These are phyloP conservation scores for Tremellales sp. DNA, from an alignment of 1,284 basidiomycete genomes.

Conservation along the genomic window DNA sequence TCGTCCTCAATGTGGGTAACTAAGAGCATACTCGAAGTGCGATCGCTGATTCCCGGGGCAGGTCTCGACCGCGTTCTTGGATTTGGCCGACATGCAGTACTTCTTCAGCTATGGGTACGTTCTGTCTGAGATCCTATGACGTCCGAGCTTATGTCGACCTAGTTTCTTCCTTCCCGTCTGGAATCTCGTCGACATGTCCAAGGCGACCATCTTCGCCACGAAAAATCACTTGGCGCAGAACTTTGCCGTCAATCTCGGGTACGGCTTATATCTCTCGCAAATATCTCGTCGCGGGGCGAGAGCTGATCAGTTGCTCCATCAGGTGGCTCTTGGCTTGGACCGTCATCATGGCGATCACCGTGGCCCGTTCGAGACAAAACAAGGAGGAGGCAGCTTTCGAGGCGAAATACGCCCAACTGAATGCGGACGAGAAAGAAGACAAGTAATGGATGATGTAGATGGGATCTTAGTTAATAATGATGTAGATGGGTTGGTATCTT, in stretches of 20 bases:
- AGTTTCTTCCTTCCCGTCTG: constrained; percentile 35
- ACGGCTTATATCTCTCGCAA: constrained; percentile 5
- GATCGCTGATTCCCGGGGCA: constrained; percentile 4
- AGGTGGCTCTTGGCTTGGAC: constrained; percentile 26
- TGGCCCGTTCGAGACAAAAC: constrained; percentile 18
- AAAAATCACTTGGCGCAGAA: constrained; percentile 43
- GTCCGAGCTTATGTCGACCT: background rate
- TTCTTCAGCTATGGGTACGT: constrained; percentile 40
- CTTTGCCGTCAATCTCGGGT: constrained; percentile 39
- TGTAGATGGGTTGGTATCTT: too few relatives aligned
- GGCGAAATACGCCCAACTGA: too few relatives aligned
- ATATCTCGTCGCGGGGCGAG: background rate
- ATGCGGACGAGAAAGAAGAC: too few relatives aligned
- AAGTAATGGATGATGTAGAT: too few relatives aligned
- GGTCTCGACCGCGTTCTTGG: constrained; percentile 33
- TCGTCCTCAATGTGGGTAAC: constrained; percentile 29
- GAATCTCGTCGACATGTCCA: constrained; percentile 38
- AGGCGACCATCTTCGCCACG: constrained; percentile 36
- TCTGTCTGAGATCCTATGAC: constrained; percentile 6
- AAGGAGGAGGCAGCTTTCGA: too few relatives aligned
- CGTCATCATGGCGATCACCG: constrained; percentile 16
- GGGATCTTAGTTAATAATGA: too few relatives aligned
- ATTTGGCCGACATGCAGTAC: constrained; percentile 27
- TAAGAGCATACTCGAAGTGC: constrained; percentile 1
- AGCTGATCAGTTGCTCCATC: background rate